phyloP scores from a whole-genome alignment of 495 filamentous ascomycete genomes.

The Chaetomidium leptoderma region DNA sequence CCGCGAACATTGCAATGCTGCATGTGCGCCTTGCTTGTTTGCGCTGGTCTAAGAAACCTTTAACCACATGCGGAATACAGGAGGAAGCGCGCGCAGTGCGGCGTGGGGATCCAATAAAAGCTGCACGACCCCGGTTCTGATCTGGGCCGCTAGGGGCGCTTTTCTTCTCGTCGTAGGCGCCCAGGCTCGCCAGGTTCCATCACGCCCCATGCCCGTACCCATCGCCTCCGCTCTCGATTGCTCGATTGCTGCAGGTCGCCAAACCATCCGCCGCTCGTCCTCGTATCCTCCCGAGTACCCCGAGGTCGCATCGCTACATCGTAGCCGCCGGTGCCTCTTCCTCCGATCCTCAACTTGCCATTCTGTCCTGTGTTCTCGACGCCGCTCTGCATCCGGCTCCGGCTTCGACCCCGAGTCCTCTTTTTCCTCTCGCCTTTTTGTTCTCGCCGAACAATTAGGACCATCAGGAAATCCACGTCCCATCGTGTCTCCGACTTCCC shows the following conservation, averaged over 20 bases:
- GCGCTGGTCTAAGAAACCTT: not conserved
- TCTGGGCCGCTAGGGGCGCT: conserved; percentile 13
- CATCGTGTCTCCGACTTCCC: not conserved
- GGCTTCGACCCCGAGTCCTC: not conserved
- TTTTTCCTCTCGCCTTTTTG: not conserved
- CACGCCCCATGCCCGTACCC: no score
- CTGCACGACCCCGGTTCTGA: conserved; percentile 7
- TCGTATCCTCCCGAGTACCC: conserved; percentile 11
- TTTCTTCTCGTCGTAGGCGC: conserved; percentile 9
- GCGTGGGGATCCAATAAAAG: conserved; percentile 9
- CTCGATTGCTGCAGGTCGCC: not conserved
- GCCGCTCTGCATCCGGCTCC: not conserved
- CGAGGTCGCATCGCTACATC: not conserved
- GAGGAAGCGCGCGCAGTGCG: conserved; percentile 9
- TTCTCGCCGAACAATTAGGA: not conserved
- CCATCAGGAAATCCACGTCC: not conserved
- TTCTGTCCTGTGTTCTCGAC: not conserved
- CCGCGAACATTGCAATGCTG: no score
- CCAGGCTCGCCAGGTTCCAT: not conserved
- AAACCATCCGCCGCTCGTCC: conserved; percentile 2
- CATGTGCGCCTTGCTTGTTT: not conserved
- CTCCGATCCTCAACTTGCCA: conserved; percentile 3
- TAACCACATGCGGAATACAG: no score
- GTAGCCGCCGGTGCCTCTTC: conserved; percentile 12
- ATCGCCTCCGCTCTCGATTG: not conserved